These are phyloP conservation scores for Penicillium coprophilum DNA, from an alignment of 495 filamentous ascomycete species.

Conservation along the genomic window DNA sequence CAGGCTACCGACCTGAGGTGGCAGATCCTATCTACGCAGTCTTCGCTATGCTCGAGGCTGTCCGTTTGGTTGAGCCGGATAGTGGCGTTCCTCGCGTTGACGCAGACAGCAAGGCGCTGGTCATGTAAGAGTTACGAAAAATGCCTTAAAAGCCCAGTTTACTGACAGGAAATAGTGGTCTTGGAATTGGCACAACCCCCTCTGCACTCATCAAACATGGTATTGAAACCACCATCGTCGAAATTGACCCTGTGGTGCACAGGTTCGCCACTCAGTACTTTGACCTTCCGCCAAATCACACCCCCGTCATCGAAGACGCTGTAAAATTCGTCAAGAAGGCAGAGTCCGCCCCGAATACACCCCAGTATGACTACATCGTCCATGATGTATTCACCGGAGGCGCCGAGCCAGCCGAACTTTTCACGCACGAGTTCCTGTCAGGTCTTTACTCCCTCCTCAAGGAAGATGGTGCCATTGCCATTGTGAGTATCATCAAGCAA, in stretches of 20 bases:
- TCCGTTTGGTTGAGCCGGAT: constrained; percentile 69
- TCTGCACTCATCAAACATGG: constrained; percentile 83
- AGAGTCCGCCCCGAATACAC: constrained; percentile 39
- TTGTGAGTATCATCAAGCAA: constrained; percentile 56
- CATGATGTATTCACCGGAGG: constrained; percentile 99
- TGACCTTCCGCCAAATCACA: constrained; percentile 73
- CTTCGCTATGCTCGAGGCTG: constrained; percentile 89
- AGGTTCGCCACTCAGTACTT: constrained; percentile 82
- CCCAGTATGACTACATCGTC: constrained; percentile 83
- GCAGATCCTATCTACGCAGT: constrained; percentile 90
- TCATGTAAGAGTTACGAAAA: constrained; percentile 57
- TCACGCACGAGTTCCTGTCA: constrained; percentile 78
- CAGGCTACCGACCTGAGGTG: constrained; percentile 48
- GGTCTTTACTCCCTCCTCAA: constrained; percentile 68
- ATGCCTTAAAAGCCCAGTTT: not conserved
- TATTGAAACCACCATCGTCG: constrained; percentile 87
- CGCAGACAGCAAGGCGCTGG: constrained; percentile 71
- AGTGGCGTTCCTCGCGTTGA: constrained; percentile 51
- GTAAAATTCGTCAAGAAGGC: constrained; percentile 64
- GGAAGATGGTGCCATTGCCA: constrained; percentile 80
- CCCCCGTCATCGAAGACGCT: constrained; percentile 77
- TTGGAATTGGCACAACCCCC: constrained; percentile 89
- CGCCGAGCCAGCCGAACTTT: constrained; percentile 82
- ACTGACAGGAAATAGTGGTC: constrained; percentile 56
- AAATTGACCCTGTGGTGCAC: constrained; percentile 89